Conservation (phyloP, 1,139 yeast species). For the Taiozyma sp. region DNA sequence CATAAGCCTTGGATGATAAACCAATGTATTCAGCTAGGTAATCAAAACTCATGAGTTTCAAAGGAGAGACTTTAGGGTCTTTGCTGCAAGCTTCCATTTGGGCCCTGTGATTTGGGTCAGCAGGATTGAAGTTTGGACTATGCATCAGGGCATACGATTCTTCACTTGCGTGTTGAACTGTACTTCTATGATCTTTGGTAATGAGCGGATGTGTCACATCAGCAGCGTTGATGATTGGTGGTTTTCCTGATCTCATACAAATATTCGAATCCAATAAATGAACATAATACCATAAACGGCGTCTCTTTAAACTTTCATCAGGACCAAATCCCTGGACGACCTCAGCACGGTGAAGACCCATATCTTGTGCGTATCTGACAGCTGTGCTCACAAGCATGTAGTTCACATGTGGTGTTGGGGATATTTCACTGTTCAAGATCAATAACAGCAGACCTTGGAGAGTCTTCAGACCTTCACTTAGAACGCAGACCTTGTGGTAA, state of each 20-base stretch:
- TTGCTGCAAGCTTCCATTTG: not conserved
- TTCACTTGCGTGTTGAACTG: conserved; percentile 2
- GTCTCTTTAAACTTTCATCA: conserved; percentile 36
- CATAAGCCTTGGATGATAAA: conserved; percentile 19
- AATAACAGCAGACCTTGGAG: conserved; percentile 46
- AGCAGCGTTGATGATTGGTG: conserved; percentile 48
- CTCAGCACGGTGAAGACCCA: conserved; percentile 64
- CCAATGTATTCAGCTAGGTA: conserved; percentile 8
- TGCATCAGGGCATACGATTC: not conserved
- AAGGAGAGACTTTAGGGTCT: conserved; percentile 1
- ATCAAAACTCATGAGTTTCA: conserved; percentile 7
- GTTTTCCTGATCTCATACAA: conserved; percentile 54
- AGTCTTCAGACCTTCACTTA: conserved; percentile 47
- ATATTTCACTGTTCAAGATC: conserved; percentile 40
- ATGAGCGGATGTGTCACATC: conserved; percentile 37
- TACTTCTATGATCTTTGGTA: conserved; percentile 2
- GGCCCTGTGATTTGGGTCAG: not conserved
- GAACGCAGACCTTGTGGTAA: conserved; percentile 41
- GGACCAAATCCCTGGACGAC: conserved; percentile 34
- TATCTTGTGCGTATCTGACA: conserved; percentile 54
- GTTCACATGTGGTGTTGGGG: conserved; percentile 39
- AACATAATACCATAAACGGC: conserved; percentile 53
- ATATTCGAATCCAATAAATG: conserved; percentile 50
- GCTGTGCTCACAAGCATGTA: conserved; percentile 47
- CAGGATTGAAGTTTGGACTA: conserved; percentile 1